A percentile compares a stretch with the other conserved stretches of the same genome.
phyloP scores from a whole-genome alignment of 2,329 filamentous ascomycete genomes.

The Aspergillus ochraceoroseus region DNA sequence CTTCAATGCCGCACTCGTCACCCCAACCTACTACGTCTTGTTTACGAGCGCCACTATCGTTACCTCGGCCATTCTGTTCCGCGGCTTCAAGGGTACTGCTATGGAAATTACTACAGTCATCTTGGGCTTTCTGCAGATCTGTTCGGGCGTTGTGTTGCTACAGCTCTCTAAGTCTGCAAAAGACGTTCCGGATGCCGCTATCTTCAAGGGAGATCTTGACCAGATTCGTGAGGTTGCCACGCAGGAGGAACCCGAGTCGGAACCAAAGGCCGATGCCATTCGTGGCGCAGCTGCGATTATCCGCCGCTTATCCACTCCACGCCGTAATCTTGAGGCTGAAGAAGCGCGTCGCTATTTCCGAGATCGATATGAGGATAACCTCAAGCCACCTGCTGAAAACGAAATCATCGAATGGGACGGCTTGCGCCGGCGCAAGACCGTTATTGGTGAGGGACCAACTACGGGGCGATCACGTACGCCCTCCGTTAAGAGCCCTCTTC shows the following conservation, averaged over 20 bases:
- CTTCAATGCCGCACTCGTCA: slow-evolving; percentile 94
- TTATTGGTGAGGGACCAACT: slow-evolving; percentile 45
- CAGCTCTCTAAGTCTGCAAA: slow-evolving; percentile 98
- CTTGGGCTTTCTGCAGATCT: slow-evolving; percentile 90
- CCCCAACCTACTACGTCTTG: slow-evolving; percentile 97
- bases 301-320: slow-evolving; percentile 68
- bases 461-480: slow-evolving; percentile 37
- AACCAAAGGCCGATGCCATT: slow-evolving; percentile 94
- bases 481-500: slow-evolving; percentile 55
- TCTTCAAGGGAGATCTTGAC: slow-evolving; percentile 88
- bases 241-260: slow-evolving; percentile 90
- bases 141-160: slow-evolving; percentile 81
- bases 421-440: slow-evolving; percentile 65
- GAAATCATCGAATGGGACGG: slow-evolving; percentile 90
- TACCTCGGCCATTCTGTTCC: slow-evolving; percentile 86
- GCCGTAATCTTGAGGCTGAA: slow-evolving; percentile 72
- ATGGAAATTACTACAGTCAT: slow-evolving; percentile 81
- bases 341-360: slow-evolving; percentile 74
- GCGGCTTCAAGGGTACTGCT: slow-evolving; percentile 82
- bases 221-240: slow-evolving; percentile 94
- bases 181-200: slow-evolving; percentile 86
- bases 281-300: slow-evolving; percentile 85
- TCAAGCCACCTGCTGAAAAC: slow-evolving; percentile 72
- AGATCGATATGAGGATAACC: slow-evolving; percentile 65
- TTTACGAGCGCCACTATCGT: slow-evolving; percentile 95